Conservation (phyloP, 768 basidiomycete genomes). For the Lactarius trivialis region DNA sequence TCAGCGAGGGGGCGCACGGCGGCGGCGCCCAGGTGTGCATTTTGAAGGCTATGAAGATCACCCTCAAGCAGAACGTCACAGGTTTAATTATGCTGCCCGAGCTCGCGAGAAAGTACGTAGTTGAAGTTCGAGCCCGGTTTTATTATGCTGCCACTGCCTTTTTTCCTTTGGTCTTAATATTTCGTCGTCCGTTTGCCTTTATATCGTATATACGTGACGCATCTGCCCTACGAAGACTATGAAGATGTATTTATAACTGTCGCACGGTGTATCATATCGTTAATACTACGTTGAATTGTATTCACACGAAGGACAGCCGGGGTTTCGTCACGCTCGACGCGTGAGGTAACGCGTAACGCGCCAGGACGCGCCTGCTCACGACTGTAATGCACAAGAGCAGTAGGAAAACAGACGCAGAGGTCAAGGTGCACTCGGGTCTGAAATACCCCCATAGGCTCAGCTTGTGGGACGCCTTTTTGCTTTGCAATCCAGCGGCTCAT, state of each 20-base stretch:
- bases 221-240: not conserved
- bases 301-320: not conserved
- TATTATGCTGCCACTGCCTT: not conserved
- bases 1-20: slow-evolving; percentile 30
- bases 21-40: slow-evolving; percentile 32
- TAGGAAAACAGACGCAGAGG: slow-evolving; percentile 19
- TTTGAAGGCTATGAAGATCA: slow-evolving; percentile 30
- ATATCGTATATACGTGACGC: slow-evolving; percentile 17
- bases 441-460: slow-evolving; percentile 67
- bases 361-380: not conserved
- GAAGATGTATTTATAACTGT: slow-evolving; percentile 18
- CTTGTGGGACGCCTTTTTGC: slow-evolving; percentile 44
- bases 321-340: not conserved
- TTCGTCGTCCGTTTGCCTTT: not conserved
- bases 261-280: slow-evolving; percentile 19
- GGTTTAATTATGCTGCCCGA: slow-evolving; percentile 15
- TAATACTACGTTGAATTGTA: slow-evolving; percentile 11
- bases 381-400: slow-evolving; percentile 19
- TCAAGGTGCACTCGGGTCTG: slow-evolving; percentile 28
- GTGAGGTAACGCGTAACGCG: slow-evolving; percentile 9
- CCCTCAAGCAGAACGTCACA: slow-evolving; percentile 22
- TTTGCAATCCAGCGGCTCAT: not conserved
- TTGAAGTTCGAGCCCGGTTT: slow-evolving; percentile 1
- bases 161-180: not conserved
- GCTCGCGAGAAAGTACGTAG: slow-evolving; percentile 9